Conservation (phyloP, 352 stramenopile genomes). For the Phytophthora agathidicida region DNA sequence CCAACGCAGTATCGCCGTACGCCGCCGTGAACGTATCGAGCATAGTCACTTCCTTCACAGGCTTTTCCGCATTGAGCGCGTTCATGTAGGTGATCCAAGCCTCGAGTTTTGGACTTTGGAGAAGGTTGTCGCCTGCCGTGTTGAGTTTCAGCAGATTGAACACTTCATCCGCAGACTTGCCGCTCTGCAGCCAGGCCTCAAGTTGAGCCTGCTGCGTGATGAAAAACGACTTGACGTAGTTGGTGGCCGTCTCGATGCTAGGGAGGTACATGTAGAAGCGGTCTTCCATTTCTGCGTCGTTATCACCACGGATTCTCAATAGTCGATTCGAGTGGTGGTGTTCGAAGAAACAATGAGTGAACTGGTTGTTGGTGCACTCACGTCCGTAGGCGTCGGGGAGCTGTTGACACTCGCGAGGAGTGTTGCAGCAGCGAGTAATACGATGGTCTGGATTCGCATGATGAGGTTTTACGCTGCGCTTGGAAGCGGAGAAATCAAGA, state of each 20-base stretch:
- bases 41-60: not conserved
- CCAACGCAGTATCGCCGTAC: not conserved
- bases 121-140: not conserved
- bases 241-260: too few species aligned
- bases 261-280: too few species aligned
- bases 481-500: too few species aligned
- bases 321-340: not conserved
- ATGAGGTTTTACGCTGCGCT: too few species aligned
- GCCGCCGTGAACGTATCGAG: not conserved
- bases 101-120: not conserved
- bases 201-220: not conserved
- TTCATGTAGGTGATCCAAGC: not conserved
- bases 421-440: not conserved
- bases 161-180: not conserved
- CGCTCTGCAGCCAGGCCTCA: not conserved
- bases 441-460: not conserved
- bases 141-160: slow-evolving; percentile 4
- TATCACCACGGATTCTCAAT: too few species aligned
- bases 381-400: too few species aligned
- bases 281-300: too few species aligned
- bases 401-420: not conserved
- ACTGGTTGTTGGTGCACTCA: too few species aligned
- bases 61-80: not conserved
- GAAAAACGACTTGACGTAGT: too few species aligned
- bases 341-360: not conserved